Conservation (phyloP, 768 basidiomycete species). For the Suillus subalutaceus region DNA sequence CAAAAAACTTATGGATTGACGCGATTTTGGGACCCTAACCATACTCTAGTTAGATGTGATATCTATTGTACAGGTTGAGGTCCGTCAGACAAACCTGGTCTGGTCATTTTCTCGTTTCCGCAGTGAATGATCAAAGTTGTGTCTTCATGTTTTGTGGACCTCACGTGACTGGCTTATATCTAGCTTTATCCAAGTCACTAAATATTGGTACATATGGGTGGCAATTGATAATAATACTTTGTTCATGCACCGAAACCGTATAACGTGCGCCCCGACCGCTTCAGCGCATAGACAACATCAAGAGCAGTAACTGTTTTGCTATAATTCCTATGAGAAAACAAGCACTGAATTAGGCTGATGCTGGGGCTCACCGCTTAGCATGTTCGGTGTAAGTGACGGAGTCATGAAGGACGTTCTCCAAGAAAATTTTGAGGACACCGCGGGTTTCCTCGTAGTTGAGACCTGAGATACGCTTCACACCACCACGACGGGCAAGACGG, state of each 20-base stretch:
- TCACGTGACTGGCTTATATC: too few relatives aligned
- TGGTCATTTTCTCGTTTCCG: too few relatives aligned
- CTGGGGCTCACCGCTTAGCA: not conserved
- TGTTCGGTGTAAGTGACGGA: not conserved
- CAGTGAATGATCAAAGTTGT: too few relatives aligned
- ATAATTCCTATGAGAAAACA: not conserved
- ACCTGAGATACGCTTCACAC: not conserved
- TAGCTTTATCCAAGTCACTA: too few relatives aligned
- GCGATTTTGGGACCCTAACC: not conserved
- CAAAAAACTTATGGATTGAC: not conserved
- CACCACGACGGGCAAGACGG: not conserved
- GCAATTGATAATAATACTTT: not conserved
- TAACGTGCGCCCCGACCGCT: not conserved
- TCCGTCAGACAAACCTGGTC: too few relatives aligned
- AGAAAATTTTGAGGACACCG: not conserved
- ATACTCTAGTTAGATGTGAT: too few relatives aligned
- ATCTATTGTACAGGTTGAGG: too few relatives aligned
- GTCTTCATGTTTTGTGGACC: too few relatives aligned
- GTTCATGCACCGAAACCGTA: not conserved
- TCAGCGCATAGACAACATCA: not conserved
- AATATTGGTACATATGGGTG: not conserved
- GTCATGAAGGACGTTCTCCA: not conserved
- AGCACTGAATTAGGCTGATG: not conserved
- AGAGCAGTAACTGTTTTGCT: not conserved
- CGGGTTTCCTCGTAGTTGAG: not conserved